Conservation (phyloP, 352 stramenopile species). For the Chrysophaeum taylorii region DNA sequence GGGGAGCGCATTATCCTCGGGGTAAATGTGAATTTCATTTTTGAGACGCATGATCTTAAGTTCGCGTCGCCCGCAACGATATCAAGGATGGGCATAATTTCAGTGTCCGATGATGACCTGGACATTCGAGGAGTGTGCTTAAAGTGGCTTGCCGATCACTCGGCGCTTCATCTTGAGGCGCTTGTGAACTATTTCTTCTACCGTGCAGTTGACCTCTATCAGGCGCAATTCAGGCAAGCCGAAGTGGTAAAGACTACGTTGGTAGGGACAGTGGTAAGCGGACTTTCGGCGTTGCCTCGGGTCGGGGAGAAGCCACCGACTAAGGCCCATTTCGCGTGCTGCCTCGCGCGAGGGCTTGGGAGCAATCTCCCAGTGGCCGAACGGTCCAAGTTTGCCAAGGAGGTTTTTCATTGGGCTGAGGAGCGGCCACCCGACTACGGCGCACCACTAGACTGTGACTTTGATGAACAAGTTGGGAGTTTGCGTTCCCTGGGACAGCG, state of each 20-base stretch:
- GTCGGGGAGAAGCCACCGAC: constrained; percentile 49
- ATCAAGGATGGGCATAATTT: constrained; percentile 92
- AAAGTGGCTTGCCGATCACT: constrained; percentile 24
- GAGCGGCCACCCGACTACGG: constrained; percentile 72
- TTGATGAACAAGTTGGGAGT: constrained; percentile 34
- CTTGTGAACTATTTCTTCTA: constrained; percentile 87
- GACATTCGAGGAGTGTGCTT: constrained; percentile 36
- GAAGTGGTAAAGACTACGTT: constrained; percentile 81
- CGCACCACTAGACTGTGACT: constrained; percentile 73
- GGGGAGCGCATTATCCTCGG: constrained; percentile 88
- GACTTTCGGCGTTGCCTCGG: constrained; percentile 77
- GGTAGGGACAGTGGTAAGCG: constrained; percentile 80
- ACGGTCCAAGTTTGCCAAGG: constrained; percentile 68
- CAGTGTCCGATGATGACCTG: constrained; percentile 75
- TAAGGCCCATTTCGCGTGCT: constrained; percentile 70
- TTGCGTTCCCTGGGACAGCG: constrained; percentile 14
- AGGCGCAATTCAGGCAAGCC: constrained; percentile 63
- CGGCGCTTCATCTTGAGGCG: constrained; percentile 44
- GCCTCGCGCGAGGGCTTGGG: constrained; percentile 75
- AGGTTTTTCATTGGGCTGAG: constrained; percentile 68
- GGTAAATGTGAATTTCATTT: constrained; percentile 88
- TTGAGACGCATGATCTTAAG: constrained; percentile 84
- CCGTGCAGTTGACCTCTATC: constrained; percentile 66
- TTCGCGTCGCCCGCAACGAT: constrained; percentile 90
- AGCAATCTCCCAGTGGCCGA: constrained; percentile 68